Percentiles rank a stretch among this genome's conserved stretches.
These are phyloP conservation scores for Saccharomycopsis lassenensis DNA, from an alignment of 805 yeast species.

Conservation along the genomic window DNA sequence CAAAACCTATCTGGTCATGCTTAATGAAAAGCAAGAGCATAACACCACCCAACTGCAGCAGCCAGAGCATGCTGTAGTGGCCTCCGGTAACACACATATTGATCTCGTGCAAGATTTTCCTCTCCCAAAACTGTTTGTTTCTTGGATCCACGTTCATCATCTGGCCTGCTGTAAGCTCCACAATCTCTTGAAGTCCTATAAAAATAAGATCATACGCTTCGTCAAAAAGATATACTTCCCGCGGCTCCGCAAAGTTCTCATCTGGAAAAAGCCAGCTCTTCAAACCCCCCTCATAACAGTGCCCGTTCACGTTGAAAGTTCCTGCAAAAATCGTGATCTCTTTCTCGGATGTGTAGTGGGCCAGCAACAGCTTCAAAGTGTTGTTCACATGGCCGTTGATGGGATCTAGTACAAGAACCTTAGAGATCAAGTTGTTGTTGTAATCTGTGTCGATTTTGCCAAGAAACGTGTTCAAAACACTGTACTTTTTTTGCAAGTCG, in stretches of 20 bases:
- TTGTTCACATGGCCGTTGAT: conserved; percentile 71
- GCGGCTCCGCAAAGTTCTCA: conserved; percentile 7
- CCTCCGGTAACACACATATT: conserved; percentile 26
- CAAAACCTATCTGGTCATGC: conserved; percentile 36
- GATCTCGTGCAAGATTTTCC: conserved; percentile 38
- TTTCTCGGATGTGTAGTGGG: conserved; percentile 48
- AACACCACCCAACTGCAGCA: conserved; percentile 81
- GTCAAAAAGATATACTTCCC: conserved; percentile 23
- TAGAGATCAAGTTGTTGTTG: conserved; percentile 6
- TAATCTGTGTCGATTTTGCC: conserved; percentile 12
- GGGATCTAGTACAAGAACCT: conserved; percentile 53
- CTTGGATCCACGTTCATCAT: conserved; percentile 68
- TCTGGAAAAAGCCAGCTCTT: conserved; percentile 70
- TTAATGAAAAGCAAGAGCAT: conserved; percentile 58
- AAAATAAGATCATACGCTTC: conserved; percentile 56
- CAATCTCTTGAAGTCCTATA: conserved; percentile 82
- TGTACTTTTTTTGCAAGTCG: conserved; percentile 15
- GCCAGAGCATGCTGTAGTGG: conserved; percentile 47
- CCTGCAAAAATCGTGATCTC: conserved; percentile 66
- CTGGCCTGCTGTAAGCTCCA: conserved; percentile 74
- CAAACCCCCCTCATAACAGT: conserved; percentile 44
- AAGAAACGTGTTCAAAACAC: conserved; percentile 4
- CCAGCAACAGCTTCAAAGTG: conserved; percentile 39
- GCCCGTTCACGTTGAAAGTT: conserved; percentile 81
- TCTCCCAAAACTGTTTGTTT: conserved; percentile 55